Percentiles rank a stretch among this genome's conserved stretches.
phyloP scores from a whole-genome alignment of 306 rosid species.

The Casuarina equisetifolia region DNA sequence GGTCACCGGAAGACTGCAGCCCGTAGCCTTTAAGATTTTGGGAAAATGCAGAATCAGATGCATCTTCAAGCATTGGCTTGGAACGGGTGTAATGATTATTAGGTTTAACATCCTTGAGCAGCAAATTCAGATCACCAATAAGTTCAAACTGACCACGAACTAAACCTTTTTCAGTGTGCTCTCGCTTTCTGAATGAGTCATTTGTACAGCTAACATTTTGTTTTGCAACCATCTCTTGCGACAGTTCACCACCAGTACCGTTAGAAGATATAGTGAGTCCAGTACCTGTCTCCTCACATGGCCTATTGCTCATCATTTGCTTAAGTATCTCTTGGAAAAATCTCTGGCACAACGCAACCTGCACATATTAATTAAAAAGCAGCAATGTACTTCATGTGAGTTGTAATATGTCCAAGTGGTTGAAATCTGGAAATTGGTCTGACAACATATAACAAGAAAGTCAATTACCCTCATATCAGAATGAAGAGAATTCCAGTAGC shows the following conservation, averaged over 20 bases:
- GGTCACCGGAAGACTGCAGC: conserved; percentile 72
- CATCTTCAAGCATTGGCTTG: conserved; percentile 42
- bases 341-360: conserved; percentile 90
- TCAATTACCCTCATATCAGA: conserved; percentile 87
- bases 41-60: conserved; percentile 48
- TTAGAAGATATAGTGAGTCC: conserved; percentile 35
- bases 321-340: conserved; percentile 88
- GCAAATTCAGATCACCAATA: conserved; percentile 69
- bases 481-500: conserved; percentile 90
- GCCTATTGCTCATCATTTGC: conserved; percentile 70
- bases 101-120: conserved; percentile 70
- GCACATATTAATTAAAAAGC: conserved; percentile 20
- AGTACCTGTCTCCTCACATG: conserved; percentile 44
- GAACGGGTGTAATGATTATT: conserved; percentile 48
- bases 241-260: conserved; percentile 36
- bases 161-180: conserved; percentile 55
- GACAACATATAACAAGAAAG: not conserved
- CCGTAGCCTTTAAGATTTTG: conserved; percentile 50
- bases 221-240: conserved; percentile 55
- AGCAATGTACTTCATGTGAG: conserved; percentile 22
- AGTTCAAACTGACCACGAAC: conserved; percentile 64
- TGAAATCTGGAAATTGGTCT: not conserved
- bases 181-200: conserved; percentile 45
- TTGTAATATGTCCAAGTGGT: conserved; percentile 29
- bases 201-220: conserved; percentile 53